A percentile compares a stretch with the other conserved stretches of the same genome.
Conservation (phyloP, 73 alveolate species). For the Paramecium caudatum region DNA sequence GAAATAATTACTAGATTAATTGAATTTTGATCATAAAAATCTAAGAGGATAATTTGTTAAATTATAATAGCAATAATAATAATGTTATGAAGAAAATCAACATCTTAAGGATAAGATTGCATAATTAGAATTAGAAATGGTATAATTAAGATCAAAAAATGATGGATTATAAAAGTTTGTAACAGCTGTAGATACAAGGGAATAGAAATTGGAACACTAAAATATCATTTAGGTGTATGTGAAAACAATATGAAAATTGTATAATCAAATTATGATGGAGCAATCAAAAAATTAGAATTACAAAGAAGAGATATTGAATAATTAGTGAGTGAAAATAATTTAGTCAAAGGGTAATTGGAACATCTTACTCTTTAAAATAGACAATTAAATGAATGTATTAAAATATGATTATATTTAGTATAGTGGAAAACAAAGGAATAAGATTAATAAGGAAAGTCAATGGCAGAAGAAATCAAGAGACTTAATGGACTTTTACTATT, state of each 20-base stretch:
- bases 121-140: constrained; percentile 13
- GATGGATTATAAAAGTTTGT: constrained; percentile 61
- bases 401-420: not conserved
- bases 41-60: not conserved
- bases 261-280: constrained; percentile 33
- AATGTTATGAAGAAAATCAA: constrained; percentile 8
- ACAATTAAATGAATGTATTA: constrained; percentile 50
- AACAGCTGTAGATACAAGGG: constrained; percentile 52
- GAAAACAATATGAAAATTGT: constrained; percentile 41
- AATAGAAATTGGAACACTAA: constrained; percentile 13
- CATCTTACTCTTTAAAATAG: not conserved
- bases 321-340: not conserved
- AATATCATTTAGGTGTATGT: constrained; percentile 25
- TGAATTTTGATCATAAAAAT: constrained; percentile 39
- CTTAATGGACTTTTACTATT: not conserved
- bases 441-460: constrained; percentile 3
- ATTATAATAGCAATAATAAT: constrained; percentile 19
- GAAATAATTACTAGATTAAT: constrained; percentile 54
- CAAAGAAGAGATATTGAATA: constrained; percentile 18
- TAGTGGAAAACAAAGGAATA: constrained; percentile 29
- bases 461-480: not conserved
- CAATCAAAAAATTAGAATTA: not conserved
- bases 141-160: constrained; percentile 31
- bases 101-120: constrained; percentile 11
- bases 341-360: constrained; percentile 11